Conservation (phyloP, 1,284 basidiomycete genomes). For the Pholiota adiposa region DNA sequence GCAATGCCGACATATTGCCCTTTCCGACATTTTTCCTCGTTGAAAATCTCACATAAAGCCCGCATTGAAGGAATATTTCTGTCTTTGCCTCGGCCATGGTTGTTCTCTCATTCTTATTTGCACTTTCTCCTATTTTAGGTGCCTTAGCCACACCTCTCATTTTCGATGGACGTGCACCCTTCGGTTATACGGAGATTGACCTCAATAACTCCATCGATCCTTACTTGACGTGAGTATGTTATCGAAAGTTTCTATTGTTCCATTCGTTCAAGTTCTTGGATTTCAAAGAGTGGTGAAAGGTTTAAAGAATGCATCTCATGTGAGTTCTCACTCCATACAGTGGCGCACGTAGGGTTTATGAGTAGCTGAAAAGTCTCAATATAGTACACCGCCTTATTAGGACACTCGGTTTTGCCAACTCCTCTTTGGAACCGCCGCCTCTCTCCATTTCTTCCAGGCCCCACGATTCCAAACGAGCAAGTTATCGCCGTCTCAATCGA, state of each 20-base stretch:
- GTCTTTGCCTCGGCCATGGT: constrained; percentile 8
- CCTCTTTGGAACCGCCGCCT: constrained; percentile 50
- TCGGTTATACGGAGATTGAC: constrained; percentile 42
- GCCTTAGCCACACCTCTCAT: constrained; percentile 42
- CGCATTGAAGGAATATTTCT: background rate
- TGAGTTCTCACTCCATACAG: constrained; percentile 27
- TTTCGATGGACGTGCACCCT: constrained; percentile 58
- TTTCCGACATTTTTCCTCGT: constrained; percentile 17
- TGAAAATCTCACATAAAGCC: constrained; percentile 12
- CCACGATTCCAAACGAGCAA: constrained; percentile 44
- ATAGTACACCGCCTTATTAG: constrained; percentile 54
- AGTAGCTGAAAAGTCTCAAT: background rate
- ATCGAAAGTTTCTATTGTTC: background rate
- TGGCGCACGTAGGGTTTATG: background rate
- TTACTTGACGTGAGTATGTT: constrained; percentile 51
- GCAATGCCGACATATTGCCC: constrained; percentile 23
- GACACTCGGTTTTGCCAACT: constrained; percentile 42
- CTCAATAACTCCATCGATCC: constrained; percentile 52
- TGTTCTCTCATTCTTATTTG: background rate
- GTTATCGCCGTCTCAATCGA: constrained; percentile 55
- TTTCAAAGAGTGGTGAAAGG: constrained; percentile 56
- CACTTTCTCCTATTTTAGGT: constrained; percentile 2
- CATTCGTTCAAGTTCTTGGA: background rate
- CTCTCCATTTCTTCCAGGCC: constrained; percentile 21
- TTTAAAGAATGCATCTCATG: constrained; percentile 48